Evolutionary conservation across 306 rosid genomes (phyloP).

Genomic region (Senna tora): DNA sequence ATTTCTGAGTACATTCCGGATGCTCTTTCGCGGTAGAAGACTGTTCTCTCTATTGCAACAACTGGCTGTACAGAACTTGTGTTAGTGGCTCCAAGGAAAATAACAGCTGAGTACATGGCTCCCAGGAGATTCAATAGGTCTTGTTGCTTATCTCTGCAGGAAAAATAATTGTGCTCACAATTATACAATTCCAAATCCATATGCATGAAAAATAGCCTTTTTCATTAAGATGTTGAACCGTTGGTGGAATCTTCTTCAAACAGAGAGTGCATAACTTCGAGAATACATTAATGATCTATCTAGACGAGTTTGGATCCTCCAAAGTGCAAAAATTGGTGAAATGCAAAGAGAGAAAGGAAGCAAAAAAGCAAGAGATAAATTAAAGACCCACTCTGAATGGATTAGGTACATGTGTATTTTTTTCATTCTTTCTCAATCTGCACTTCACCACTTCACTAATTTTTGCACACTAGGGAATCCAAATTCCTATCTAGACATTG

Average conservation of each 20-base stretch:
- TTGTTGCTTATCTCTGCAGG: constrained; percentile 18
- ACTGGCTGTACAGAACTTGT: constrained; percentile 28
- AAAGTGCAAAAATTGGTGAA: too few species aligned
- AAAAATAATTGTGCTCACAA: not conserved
- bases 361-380: too few species aligned
- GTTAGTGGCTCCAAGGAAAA: constrained; percentile 39
- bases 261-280: not conserved
- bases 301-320: too few species aligned
- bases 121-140: constrained; percentile 38
- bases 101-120: constrained; percentile 37
- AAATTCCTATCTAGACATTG: too few species aligned
- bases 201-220: not conserved
- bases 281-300: not conserved
- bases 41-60: constrained; percentile 37
- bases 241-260: not conserved
- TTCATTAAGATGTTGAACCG: not conserved
- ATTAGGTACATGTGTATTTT: too few species aligned
- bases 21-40: constrained; percentile 43
- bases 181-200: not conserved
- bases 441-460: too few species aligned
- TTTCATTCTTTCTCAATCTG: too few species aligned
- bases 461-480: too few species aligned
- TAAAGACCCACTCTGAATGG: too few species aligned
- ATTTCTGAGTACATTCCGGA: constrained; percentile 37
- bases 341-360: too few species aligned